Evolutionary conservation across 306 rosid genomes (phyloP), one percentile per base, ranked within the genome.

Genomic region (Albizia julibrissin): DNA sequence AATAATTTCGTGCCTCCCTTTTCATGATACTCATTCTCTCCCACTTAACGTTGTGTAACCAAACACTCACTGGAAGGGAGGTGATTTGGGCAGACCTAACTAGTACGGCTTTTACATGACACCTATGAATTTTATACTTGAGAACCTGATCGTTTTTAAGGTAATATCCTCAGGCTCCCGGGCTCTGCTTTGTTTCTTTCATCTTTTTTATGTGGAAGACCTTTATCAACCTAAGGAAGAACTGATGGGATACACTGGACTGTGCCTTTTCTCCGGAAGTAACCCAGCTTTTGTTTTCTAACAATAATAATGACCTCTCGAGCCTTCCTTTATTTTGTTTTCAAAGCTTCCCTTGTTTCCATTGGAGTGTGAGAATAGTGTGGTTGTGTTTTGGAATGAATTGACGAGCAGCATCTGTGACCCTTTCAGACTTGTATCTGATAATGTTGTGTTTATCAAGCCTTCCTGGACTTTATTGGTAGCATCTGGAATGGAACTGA

Each of bases 301-400:
- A 27, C 66, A 81, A 76, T 6, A 73, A 15, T 24, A 44, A 33
- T 72, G 50, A 19, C 76, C 49, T 74, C 47, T 64, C 16, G 22
- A 15, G 24, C 70, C 66, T 70, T 47, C 72, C 72, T 85, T 50
- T 76, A 69, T 47, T 76, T 68, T 62, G 72, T 65, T 69, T 54
- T 72, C 31, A 40, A 80, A 62, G 46, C 75, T 56, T 77, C 49
- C 75, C 65, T 50, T 54, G 40, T 34, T 80, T 22, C 31, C 50
- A 31, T 27, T 15, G 42, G 74, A 61, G 69, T 78, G 40, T 27
- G 19, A 78, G 21, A 72, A 26, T 65, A 26, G 22, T 72, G 49
- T 50, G 72, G 10, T 44, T 77, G 70, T 65, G 67, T 61, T 24
- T 26, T 71, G 68, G 46, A 77, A 40, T 81, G 69, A 72, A 77